Evolutionary conservation across 140 eudicot genomes (phyloP), one percentile per base, ranked within the genome.

Genomic region (Stevia rebaudiana): DNA sequence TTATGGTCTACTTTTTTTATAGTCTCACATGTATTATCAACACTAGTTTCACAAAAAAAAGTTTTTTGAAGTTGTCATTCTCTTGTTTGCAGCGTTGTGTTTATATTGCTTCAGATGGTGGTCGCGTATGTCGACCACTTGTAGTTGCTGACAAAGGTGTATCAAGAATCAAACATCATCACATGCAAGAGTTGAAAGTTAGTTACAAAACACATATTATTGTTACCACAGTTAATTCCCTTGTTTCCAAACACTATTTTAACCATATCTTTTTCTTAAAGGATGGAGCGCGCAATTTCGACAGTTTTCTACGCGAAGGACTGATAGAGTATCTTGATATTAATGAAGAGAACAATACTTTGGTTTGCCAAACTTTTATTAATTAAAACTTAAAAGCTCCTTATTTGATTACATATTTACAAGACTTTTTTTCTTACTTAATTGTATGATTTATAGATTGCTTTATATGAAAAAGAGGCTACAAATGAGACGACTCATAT

Each of bases 81-180:
- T 17, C 59, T 67, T 73, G 42, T 44, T 74, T 75, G 83, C 94
- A 92, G 99, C 80, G 81, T 42, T 92, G 96, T 84, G 86, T 92
- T 63, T 88, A 92, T 71, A 85, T 92, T 77, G 95, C 99, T 54
- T 92, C 96, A 10, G 99, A 92, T 79, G 96, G 99, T 24, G 97
- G 99, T 16, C 95, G 99, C 75, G 99, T 92, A 54, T 92, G 99
- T 69, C 96, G 99, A 42, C 99, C 99, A 16, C 86, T 92, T 75
- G 95, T 92, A 18, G 88, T 92, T 71, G 99, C 96, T 52, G 99
- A 92, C 69, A 85, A 74, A 41, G 99, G 99, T 67, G 83, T 88
- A 48, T 92, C 99, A 36, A 88, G 99, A 74, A 80, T 92, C 54
- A 92, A 83, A 73, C 79, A 88, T 47, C 80, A 83, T 63, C 99